Conservation (phyloP, 2,329 filamentous ascomycete genomes). For the Pezicula neosporulosa region DNA sequence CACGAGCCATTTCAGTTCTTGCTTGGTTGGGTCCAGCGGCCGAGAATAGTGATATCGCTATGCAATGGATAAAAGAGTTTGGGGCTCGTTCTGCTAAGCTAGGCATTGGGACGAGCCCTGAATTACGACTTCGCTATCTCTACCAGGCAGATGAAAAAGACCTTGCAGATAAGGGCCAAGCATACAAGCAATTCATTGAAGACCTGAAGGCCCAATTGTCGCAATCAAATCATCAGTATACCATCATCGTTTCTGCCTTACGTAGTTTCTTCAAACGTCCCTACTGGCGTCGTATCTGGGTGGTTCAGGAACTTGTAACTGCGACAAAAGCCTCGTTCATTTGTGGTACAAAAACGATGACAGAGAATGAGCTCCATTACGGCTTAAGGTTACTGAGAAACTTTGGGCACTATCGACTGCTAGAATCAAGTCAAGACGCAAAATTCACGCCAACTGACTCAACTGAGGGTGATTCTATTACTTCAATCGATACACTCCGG, state of each 20-base stretch:
- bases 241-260: conserved; percentile 4
- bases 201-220: conserved; percentile 5
- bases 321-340: too few species aligned
- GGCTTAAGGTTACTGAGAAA: conserved; percentile 9
- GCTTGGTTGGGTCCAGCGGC: conserved; percentile 24
- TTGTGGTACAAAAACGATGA: too few species aligned
- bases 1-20: conserved; percentile 16
- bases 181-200: neutral
- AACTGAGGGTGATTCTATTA: conserved; percentile 2
- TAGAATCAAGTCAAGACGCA: conserved; percentile 3
- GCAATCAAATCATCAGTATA: conserved; percentile 2
- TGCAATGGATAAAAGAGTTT: conserved; percentile 10
- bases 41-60: conserved; percentile 5
- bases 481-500: conserved; percentile 3
- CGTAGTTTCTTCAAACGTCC: conserved; percentile 5
- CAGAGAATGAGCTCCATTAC: too few species aligned
- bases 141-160: conserved; percentile 4
- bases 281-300: conserved; percentile 10
- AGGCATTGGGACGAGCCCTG: conserved; percentile 4
- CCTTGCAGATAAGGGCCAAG: conserved; percentile 1
- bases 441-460: neutral
- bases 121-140: conserved; percentile 3
- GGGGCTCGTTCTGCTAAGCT: conserved; percentile 3
- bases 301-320: conserved; percentile 8
- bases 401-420: conserved; percentile 7